Evolutionary conservation across 495 filamentous ascomycete genomes (phyloP).

Genomic region (Xylaria flabelliformis): DNA sequence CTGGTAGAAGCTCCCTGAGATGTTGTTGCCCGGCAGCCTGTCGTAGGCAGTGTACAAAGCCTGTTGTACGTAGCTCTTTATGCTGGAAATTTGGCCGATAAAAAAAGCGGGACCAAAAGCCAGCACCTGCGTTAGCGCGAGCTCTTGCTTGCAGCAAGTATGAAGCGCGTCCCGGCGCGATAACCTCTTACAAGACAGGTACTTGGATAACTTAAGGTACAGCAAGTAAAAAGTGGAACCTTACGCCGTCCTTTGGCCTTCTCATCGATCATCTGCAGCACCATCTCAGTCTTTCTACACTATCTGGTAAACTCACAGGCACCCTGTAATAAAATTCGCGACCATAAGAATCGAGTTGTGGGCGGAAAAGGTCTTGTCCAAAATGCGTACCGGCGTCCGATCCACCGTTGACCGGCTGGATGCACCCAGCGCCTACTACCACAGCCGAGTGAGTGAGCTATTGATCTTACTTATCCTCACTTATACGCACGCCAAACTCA

Average conservation of each 20-base stretch:
- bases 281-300: slow-evolving; percentile 8
- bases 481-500: slow-evolving; percentile 3
- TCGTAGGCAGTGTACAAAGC: neutral
- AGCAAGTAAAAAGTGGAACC: slow-evolving; percentile 22
- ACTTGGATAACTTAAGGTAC: neutral
- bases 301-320: neutral
- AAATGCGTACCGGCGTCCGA: slow-evolving; percentile 35
- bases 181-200: neutral
- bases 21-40: neutral
- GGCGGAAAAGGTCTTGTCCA: slow-evolving; percentile 4
- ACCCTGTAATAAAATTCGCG: neutral
- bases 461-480: slow-evolving; percentile 24
- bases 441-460: slow-evolving; percentile 66
- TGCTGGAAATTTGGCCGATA: slow-evolving; percentile 14
- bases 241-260: neutral
- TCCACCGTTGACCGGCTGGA: slow-evolving; percentile 87
- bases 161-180: slow-evolving; percentile 21
- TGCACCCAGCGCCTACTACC: slow-evolving; percentile 86
- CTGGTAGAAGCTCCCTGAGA: slow-evolving; percentile 6
- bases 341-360: neutral
- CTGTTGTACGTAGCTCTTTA: neutral
- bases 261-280: neutral
- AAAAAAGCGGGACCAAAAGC: neutral
- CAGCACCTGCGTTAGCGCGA: slow-evolving; percentile 10
- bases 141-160: slow-evolving; percentile 16